Conservation (phyloP, 202 grass and related monocot genomes). For the Musa balbisiana region DNA sequence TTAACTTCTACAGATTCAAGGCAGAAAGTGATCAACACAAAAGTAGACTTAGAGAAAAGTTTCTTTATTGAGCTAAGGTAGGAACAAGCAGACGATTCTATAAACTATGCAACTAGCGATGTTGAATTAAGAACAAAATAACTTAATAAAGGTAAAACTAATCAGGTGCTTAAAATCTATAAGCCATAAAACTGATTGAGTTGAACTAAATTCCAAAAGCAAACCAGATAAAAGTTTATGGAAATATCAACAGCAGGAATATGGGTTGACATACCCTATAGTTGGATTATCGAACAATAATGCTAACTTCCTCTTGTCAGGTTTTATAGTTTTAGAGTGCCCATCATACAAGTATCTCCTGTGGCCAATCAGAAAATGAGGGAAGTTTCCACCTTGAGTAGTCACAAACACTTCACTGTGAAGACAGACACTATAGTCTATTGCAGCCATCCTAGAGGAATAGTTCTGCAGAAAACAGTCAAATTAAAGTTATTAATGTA, state of each 20-base stretch:
- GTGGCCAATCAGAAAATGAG: conserved; percentile 82
- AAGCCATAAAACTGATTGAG: not conserved
- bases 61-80: too few relatives aligned
- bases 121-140: too few relatives aligned
- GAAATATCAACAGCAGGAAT: not conserved
- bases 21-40: too few relatives aligned
- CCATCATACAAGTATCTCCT: conserved; percentile 65
- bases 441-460: conserved; percentile 71
- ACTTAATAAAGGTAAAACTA: not conserved
- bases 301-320: conserved; percentile 76
- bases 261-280: conserved; percentile 51
- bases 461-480: conserved; percentile 40
- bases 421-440: conserved; percentile 68
- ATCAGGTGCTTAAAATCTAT: not conserved
- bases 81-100: too few relatives aligned
- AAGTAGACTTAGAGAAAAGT: too few relatives aligned
- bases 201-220: not conserved
- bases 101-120: too few relatives aligned
- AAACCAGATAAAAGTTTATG: not conserved
- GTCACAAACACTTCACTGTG: conserved; percentile 71
- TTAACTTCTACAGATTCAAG: too few relatives aligned
- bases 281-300: conserved; percentile 57
- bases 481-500: conserved; percentile 1
- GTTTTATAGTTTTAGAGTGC: conserved; percentile 74
- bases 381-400: conserved; percentile 94